Evolutionary conservation across 345 rosid genomes (phyloP).

Genomic region (Gossypium longicalyx): DNA sequence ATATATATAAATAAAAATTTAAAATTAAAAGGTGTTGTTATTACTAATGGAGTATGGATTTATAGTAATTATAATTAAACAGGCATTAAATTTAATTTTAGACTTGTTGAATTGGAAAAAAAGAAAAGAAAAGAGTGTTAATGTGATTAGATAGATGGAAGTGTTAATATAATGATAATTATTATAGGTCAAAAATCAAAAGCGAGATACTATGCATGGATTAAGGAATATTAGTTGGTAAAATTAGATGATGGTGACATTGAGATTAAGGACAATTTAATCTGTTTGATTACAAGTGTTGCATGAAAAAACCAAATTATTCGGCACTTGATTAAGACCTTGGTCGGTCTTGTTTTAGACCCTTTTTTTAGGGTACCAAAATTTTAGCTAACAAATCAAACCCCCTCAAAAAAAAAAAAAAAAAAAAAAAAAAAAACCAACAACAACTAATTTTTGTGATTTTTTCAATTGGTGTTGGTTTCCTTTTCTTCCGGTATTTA

Average conservation of each 20-base stretch:
- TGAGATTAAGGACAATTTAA: slow-evolving; percentile 27
- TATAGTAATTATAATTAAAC: not conserved
- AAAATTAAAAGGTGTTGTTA: no score
- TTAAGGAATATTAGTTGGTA: slow-evolving; percentile 20
- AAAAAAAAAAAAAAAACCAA: not conserved
- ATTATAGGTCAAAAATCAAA: slow-evolving; percentile 6
- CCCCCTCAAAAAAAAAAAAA: no score
- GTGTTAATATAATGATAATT: not conserved
- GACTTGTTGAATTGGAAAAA: not conserved
- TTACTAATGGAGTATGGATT: no score
- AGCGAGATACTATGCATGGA: slow-evolving; percentile 6
- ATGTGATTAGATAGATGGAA: no score
- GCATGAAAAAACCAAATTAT: slow-evolving; percentile 19
- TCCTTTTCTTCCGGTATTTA: no score
- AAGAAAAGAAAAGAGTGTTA: no score
- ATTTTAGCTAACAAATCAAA: not conserved
- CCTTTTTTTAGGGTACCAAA: not conserved
- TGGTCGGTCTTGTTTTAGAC: slow-evolving; percentile 20
- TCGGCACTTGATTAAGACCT: slow-evolving; percentile 26
- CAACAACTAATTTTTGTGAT: not conserved
- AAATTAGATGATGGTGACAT: slow-evolving; percentile 19
- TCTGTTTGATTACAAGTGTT: slow-evolving; percentile 13
- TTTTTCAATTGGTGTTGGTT: not conserved
- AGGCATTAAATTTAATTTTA: not conserved
- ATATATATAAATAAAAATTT: no score